These are phyloP conservation scores for Lithospermum erythrorhizon DNA, from an alignment of 257 asterid genomes.

Conservation along the genomic window DNA sequence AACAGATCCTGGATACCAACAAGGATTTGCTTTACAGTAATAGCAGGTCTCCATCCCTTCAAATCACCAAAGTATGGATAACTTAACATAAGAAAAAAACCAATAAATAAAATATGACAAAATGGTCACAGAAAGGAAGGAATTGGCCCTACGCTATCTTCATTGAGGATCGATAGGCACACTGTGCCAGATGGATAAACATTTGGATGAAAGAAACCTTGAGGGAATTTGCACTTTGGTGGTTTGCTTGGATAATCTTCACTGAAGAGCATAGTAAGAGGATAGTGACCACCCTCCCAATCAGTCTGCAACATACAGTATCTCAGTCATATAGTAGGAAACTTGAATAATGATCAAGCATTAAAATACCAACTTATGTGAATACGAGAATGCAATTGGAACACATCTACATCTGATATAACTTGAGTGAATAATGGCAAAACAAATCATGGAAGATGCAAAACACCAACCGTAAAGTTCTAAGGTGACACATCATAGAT, in stretches of 20 bases:
- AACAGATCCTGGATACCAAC: slow-evolving; percentile 32
- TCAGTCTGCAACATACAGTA: slow-evolving; percentile 26
- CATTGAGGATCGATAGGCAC: slow-evolving; percentile 44
- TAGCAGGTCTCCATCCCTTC: slow-evolving; percentile 41
- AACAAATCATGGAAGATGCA: background rate
- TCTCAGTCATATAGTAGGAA: background rate
- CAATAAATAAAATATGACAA: background rate
- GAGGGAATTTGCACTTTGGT: slow-evolving; percentile 40
- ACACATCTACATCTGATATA: background rate
- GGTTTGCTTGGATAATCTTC: slow-evolving; percentile 50
- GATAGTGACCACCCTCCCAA: slow-evolving; percentile 40
- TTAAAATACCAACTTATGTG: background rate
- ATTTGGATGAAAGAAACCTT: slow-evolving; percentile 38
- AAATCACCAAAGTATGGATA: slow-evolving; percentile 2
- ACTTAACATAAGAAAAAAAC: background rate
- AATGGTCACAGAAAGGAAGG: background rate
- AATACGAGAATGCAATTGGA: background rate
- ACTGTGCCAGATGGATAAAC: slow-evolving; percentile 49
- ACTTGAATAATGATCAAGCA: background rate
- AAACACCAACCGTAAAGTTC: too few species aligned
- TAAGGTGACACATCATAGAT: background rate
- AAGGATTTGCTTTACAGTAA: slow-evolving; percentile 33
- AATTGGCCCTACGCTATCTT: slow-evolving; percentile 31
- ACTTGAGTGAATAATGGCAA: background rate
- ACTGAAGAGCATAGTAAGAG: slow-evolving; percentile 35